A percentile compares a stretch with the other conserved stretches of the same genome.
Evolutionary conservation across 345 rosid species (phyloP).

Genomic region (Excoecaria cochinchinensis): DNA sequence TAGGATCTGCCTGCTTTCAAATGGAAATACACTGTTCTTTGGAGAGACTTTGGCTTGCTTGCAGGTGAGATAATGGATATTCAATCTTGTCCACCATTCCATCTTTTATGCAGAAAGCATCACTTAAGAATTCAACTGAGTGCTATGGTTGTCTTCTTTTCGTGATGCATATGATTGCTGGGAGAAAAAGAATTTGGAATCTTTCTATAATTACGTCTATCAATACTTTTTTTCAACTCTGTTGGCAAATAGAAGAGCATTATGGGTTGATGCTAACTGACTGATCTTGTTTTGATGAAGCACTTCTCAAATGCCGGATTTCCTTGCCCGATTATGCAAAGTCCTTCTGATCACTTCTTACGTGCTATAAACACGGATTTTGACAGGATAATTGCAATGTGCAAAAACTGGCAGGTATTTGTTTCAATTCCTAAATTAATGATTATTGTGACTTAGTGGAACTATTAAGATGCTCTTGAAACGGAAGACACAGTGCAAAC

Average conservation of each 20-base stretch:
- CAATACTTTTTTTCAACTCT: neutral
- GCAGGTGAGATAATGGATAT: constrained; percentile 51
- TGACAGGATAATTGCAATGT: constrained; percentile 97
- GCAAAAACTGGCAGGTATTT: constrained; percentile 96
- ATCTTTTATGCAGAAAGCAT: neutral
- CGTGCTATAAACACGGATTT: constrained; percentile 98
- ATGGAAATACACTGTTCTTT: constrained; percentile 94
- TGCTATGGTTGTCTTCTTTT: neutral
- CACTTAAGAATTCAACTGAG: neutral
- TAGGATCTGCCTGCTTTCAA: constrained; percentile 92
- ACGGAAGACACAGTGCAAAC: neutral
- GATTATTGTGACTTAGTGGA: neutral
- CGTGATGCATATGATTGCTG: constrained; percentile 11
- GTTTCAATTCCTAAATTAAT: neutral
- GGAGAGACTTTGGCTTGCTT: constrained; percentile 98
- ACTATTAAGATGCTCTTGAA: constrained; percentile 1
- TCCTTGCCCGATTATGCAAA: constrained; percentile 99
- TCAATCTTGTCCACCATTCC: constrained; percentile 13
- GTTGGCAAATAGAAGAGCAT: neutral
- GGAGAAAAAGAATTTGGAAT: constrained; percentile 1
- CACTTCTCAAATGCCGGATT: constrained; percentile 99
- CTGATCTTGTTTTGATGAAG: constrained; percentile 44
- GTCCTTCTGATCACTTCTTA: constrained; percentile 98
- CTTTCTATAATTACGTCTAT: neutral
- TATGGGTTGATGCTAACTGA: constrained; percentile 24